Conservation (phyloP, 2,329 filamentous ascomycete species). For the Colletotrichum cuscutae region DNA sequence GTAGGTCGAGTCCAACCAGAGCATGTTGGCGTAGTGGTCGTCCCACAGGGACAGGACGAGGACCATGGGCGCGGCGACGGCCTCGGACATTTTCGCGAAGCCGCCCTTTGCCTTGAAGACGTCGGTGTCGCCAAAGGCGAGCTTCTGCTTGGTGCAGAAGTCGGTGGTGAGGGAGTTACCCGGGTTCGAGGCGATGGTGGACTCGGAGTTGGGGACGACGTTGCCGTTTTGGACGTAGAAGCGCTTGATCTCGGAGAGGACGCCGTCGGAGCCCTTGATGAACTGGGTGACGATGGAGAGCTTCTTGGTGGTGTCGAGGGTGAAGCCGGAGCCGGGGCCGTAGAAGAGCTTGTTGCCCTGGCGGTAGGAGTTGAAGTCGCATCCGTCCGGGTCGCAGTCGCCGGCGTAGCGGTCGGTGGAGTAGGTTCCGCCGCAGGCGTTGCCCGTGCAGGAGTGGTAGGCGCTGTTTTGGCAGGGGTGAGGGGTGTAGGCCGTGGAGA, state of each 20-base stretch:
- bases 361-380: slow-evolving; percentile 77
- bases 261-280: slow-evolving; percentile 56
- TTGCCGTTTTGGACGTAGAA: slow-evolving; percentile 73
- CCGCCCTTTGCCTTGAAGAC: slow-evolving; percentile 68
- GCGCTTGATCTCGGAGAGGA: slow-evolving; percentile 69
- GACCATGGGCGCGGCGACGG: slow-evolving; percentile 55
- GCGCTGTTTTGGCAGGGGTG: slow-evolving; percentile 68
- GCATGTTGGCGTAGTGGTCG: slow-evolving; percentile 54
- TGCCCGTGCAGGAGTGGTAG: slow-evolving; percentile 61
- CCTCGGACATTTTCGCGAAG: slow-evolving; percentile 63
- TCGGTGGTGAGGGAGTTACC: slow-evolving; percentile 63
- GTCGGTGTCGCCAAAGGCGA: slow-evolving; percentile 62
- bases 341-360: slow-evolving; percentile 73
- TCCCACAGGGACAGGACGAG: slow-evolving; percentile 68
- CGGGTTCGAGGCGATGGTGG: slow-evolving; percentile 48
- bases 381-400: slow-evolving; percentile 75
- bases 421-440: slow-evolving; percentile 65
- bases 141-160: slow-evolving; percentile 70
- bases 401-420: slow-evolving; percentile 66
- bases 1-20: slow-evolving; percentile 78
- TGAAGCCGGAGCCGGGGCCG: slow-evolving; percentile 62
- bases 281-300: slow-evolving; percentile 77
- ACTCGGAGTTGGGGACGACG: slow-evolving; percentile 64
- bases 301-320: slow-evolving; percentile 67
- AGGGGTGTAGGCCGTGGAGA: slow-evolving; percentile 72